A percentile compares a stretch with the other conserved stretches of the same genome.
Evolutionary conservation across 176 grass and related monocot species (phyloP).

Genomic region (Alloteropsis semialata): DNA sequence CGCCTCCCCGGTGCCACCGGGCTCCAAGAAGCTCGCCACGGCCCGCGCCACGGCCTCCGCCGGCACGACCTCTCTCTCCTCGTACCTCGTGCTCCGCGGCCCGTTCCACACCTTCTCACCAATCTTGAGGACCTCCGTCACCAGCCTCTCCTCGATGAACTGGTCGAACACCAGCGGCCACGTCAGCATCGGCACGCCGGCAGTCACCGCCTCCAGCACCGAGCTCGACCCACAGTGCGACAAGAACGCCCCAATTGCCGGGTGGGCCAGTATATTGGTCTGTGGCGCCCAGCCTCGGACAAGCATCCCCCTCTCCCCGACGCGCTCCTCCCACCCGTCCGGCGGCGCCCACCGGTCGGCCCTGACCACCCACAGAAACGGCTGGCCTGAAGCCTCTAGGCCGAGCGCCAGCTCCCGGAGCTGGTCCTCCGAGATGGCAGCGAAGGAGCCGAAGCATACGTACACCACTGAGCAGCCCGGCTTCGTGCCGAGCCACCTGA

Average conservation of each 20-base stretch:
- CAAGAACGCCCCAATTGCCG: constrained; percentile 38
- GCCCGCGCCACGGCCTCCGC: neutral
- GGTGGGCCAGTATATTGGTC: neutral
- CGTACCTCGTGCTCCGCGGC: neutral
- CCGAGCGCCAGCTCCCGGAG: constrained; percentile 38
- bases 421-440: constrained; percentile 23
- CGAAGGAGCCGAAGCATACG: constrained; percentile 41
- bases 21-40: neutral
- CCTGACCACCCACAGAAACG: constrained; percentile 41
- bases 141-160: constrained; percentile 50
- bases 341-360: neutral
- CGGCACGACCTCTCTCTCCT: neutral
- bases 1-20: neutral
- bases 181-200: constrained; percentile 43
- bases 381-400: constrained; percentile 28
- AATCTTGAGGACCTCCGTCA: neutral
- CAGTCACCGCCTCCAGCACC: constrained; percentile 31
- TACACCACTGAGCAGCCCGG: constrained; percentile 25
- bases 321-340: constrained; percentile 5
- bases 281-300: constrained; percentile 29
- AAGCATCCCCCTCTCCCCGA: constrained; percentile 9
- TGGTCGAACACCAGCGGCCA: constrained; percentile 51
- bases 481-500: constrained; percentile 25
- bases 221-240: constrained; percentile 70
- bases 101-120: neutral